phyloP scores from a whole-genome alignment of 805 yeast genomes.

The Spathaspora arborariae region DNA sequence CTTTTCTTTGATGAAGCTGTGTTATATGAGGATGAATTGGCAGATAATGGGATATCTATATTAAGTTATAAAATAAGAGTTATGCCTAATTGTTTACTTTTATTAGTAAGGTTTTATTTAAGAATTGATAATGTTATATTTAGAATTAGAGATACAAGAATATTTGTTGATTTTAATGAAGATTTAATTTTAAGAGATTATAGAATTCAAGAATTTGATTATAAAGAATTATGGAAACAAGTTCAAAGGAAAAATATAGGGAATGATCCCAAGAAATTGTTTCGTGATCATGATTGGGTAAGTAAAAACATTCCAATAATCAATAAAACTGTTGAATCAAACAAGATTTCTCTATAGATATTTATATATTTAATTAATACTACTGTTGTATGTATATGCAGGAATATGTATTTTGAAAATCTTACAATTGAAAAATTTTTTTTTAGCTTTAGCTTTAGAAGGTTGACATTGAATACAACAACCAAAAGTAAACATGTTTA shows the following conservation, averaged over 20 bases:
- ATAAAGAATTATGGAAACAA: constrained; percentile 27
- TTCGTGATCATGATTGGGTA: constrained; percentile 75
- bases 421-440: neutral
- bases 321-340: constrained; percentile 12
- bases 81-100: constrained; percentile 74
- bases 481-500: neutral
- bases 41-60: constrained; percentile 89
- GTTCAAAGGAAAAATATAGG: constrained; percentile 16
- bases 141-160: constrained; percentile 78
- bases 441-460: neutral
- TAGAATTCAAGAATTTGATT: constrained; percentile 50
- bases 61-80: constrained; percentile 79
- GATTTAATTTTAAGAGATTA: constrained; percentile 70
- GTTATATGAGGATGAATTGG: constrained; percentile 90
- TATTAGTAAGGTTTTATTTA: constrained; percentile 74
- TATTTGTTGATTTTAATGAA: constrained; percentile 72
- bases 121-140: constrained; percentile 89
- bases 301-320: constrained; percentile 56
- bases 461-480: too few species aligned
- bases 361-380: too few species aligned
- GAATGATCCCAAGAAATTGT: constrained; percentile 39
- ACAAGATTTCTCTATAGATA: too few species aligned
- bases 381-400: too few species aligned
- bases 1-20: constrained; percentile 85
- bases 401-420: neutral